phyloP scores from a whole-genome alignment of 345 rosid genomes.

The Limnanthes douglasii region DNA sequence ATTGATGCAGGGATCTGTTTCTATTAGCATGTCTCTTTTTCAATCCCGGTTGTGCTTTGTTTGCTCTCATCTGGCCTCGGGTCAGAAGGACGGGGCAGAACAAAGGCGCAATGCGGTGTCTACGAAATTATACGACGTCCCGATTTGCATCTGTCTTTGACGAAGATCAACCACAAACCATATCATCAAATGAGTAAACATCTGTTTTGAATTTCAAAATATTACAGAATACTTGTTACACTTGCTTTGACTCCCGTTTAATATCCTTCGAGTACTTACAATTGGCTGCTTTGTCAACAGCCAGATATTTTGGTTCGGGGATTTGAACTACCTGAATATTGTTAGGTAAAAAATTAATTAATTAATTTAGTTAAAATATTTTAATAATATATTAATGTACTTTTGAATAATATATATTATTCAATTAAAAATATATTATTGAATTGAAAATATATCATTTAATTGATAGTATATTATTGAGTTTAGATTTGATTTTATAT shows the following conservation, averaged over 20 bases:
- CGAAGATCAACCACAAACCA: conserved; percentile 63
- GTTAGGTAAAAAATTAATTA: no score
- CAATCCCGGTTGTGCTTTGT: conserved; percentile 95
- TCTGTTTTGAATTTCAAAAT: no score
- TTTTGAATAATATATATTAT: no score
- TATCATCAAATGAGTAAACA: conserved; percentile 84
- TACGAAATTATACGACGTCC: conserved; percentile 64
- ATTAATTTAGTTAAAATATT: no score
- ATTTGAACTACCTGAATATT: conserved; percentile 75
- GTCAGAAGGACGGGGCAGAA: conserved; percentile 86
- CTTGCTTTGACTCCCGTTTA: no score
- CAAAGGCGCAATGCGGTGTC: conserved; percentile 89
- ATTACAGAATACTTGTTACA: no score
- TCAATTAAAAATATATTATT: no score
- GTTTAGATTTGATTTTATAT: no score
- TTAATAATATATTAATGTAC: no score
- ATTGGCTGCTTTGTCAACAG: conserved; percentile 27
- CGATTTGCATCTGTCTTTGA: conserved; percentile 58
- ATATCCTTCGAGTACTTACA: no score
- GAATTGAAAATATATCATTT: no score
- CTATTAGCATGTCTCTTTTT: conserved; percentile 84
- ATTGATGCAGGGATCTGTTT: conserved; percentile 85
- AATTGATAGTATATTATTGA: no score
- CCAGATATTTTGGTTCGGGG: conserved; percentile 96
- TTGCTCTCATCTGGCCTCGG: conserved; percentile 95